Evolutionary conservation across 2,329 filamentous ascomycete genomes (phyloP).

Genomic region (Chaetothyriales sp.): DNA sequence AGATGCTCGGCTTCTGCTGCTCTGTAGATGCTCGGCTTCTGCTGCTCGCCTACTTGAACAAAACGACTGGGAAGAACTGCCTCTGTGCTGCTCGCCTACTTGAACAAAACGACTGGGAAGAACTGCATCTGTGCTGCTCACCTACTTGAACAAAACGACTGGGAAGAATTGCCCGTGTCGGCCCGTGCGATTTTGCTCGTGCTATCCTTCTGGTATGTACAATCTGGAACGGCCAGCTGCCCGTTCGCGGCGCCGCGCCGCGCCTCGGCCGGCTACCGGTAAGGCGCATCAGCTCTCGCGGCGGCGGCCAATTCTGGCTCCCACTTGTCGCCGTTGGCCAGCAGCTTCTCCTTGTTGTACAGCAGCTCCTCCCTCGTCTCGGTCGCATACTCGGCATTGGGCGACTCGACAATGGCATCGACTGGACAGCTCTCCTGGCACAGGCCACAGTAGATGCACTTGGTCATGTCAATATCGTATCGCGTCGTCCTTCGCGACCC

Average conservation of each 20-base stretch:
- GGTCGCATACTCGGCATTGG: slow-evolving; percentile 62
- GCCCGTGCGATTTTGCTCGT: not conserved
- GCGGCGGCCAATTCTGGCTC: slow-evolving; percentile 89
- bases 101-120: too few species aligned
- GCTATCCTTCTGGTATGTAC: slow-evolving; percentile 6
- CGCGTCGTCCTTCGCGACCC: slow-evolving; percentile 88
- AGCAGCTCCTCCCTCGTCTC: slow-evolving; percentile 81
- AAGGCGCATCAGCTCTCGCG: slow-evolving; percentile 86
- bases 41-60: too few species aligned
- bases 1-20: too few species aligned
- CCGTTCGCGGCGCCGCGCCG: not conserved
- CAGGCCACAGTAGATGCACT: slow-evolving; percentile 99
- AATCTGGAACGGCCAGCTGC: slow-evolving; percentile 1
- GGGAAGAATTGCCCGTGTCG: not conserved
- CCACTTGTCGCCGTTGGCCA: slow-evolving; percentile 90
- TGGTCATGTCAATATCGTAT: slow-evolving; percentile 99
- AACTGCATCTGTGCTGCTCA: too few species aligned
- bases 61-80: too few species aligned
- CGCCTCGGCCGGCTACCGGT: slow-evolving; percentile 45
- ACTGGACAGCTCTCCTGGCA: slow-evolving; percentile 98
- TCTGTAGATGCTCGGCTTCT: too few species aligned
- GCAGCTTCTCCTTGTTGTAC: slow-evolving; percentile 94
- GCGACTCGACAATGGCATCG: slow-evolving; percentile 74
- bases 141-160: not conserved
- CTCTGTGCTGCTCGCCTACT: too few species aligned